Base-by-base conservation (phyloP, 1,139 yeast species). In the Debaryomyces sp. region DNA sequence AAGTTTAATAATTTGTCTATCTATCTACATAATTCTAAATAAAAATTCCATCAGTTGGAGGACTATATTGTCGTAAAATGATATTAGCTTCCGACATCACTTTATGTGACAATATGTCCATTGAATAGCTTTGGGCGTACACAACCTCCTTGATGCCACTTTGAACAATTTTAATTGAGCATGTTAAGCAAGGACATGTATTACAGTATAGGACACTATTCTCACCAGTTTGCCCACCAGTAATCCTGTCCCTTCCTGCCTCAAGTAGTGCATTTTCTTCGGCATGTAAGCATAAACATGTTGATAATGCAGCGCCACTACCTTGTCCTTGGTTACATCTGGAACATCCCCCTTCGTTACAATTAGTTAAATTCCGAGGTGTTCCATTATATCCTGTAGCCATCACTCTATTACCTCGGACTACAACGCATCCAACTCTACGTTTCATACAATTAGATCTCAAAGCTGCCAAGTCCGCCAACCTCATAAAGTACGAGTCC, bases 361-460 rank as follows among this genome's bases (percentile, higher is more conserved):
- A 94, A 62, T 94, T 94, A 27, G 77, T 74, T 59, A 90, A 70
- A 51, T 92, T 90, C 37, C 97, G 78, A 10, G 99, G 98, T 0
- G 99, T 94, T 1, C 99, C 99, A 62, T 94, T 94, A 67, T 95
- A 94, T 0, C 99, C 99, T 0, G 99, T 94, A 1, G 99, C 96
- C 29, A 95, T 80, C 32, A 94, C 96, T 47, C 97, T 74, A 44
- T 82, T 84, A 47, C 89, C 95, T 46, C 92, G 78, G 1, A 90
- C 97, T 27, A 94, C 81, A 2, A 95, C 98, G 67, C 98, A 92
- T 0, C 99, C 99, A 1, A 94, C 99, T 50, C 96, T 77, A 50
- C 99, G 77, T 66, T 94, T 95, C 99, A 94, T 95, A 70, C 99
- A 95, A 59, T 94, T 95, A 32, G 96, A 85, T 55, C 99, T 74